phyloP scores from a whole-genome alignment of 176 grass and related monocot genomes.

The Triticum urartu region DNA sequence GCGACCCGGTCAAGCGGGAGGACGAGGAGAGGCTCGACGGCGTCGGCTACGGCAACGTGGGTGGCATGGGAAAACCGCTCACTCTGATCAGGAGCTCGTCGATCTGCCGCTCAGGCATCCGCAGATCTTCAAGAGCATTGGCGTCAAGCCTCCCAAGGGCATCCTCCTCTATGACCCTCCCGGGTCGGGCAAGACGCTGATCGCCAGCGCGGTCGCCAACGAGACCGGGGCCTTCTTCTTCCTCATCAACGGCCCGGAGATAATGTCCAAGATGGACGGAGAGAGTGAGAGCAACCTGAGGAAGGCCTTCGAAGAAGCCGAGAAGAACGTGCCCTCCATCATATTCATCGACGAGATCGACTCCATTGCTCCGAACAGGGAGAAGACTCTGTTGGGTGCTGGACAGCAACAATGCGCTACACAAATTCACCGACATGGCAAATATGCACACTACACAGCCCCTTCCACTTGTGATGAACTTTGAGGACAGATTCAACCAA shows the following conservation, averaged over 20 bases:
- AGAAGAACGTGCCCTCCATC: slow-evolving; percentile 61
- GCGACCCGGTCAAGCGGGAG: slow-evolving; percentile 49
- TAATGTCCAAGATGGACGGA: slow-evolving; percentile 63
- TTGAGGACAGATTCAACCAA: too few relatives aligned
- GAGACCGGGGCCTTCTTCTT: slow-evolving; percentile 64
- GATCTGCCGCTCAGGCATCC: slow-evolving; percentile 65
- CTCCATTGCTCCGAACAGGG: background rate
- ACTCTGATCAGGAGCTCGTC: slow-evolving; percentile 55
- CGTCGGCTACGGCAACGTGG: slow-evolving; percentile 59
- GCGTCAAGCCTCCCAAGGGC: slow-evolving; percentile 67
- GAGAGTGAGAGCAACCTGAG: slow-evolving; percentile 66
- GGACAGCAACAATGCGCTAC: too few relatives aligned
- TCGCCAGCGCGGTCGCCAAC: slow-evolving; percentile 55
- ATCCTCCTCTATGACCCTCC: slow-evolving; percentile 56
- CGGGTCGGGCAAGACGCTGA: slow-evolving; percentile 53
- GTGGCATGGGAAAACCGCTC: slow-evolving; percentile 61
- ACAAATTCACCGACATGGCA: too few relatives aligned
- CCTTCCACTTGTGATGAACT: too few relatives aligned
- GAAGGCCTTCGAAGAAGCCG: slow-evolving; percentile 67
- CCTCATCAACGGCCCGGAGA: slow-evolving; percentile 53
- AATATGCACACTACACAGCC: too few relatives aligned
- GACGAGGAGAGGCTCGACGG: slow-evolving; percentile 59
- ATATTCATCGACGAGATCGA: slow-evolving; percentile 72
- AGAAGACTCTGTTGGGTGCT: background rate
- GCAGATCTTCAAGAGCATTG: slow-evolving; percentile 55